Percentiles rank a stretch among this genome's conserved stretches.
These are phyloP conservation scores for Stachybotrys elegans DNA, from an alignment of 2,329 filamentous ascomycete genomes.

Conservation along the genomic window DNA sequence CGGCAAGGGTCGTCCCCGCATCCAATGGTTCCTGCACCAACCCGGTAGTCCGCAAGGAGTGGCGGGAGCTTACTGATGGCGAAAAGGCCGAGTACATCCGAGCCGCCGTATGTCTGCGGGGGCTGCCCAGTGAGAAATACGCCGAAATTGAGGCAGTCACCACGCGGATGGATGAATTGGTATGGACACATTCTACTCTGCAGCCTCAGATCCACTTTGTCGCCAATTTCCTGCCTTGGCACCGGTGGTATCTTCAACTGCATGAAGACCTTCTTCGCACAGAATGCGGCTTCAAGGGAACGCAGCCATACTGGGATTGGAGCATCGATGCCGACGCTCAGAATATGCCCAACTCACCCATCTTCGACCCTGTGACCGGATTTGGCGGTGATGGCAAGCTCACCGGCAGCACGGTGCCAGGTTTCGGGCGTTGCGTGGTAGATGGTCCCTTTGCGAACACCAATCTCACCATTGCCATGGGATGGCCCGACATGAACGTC, in stretches of 20 bases:
- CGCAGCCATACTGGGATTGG: conserved; percentile 28
- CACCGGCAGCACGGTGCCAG: conserved; percentile 1
- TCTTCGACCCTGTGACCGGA: conserved; percentile 22
- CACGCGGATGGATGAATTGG: conserved; percentile 13
- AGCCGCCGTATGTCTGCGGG: conserved; percentile 11
- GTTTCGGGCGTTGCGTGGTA: conserved; percentile 1
- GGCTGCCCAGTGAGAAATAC: conserved; percentile 10
- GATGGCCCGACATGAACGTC: conserved; percentile 1
- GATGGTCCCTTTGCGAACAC: conserved; percentile 3
- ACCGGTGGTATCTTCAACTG: conserved; percentile 23
- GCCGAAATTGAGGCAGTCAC: conserved; percentile 8
- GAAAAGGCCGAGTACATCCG: conserved; percentile 13
- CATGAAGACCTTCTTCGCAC: conserved; percentile 23
- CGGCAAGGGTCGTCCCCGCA: not conserved
- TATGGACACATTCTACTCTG: conserved; percentile 11
- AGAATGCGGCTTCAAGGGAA: conserved; percentile 24
- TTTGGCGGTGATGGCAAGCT: conserved; percentile 17
- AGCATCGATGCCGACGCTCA: conserved; percentile 13
- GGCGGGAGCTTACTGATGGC: conserved; percentile 11
- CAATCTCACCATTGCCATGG: conserved; percentile 1
- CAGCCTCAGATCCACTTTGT: conserved; percentile 4
- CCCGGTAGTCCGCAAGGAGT: conserved; percentile 12
- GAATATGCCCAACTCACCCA: conserved; percentile 12
- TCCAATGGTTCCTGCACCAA: conserved; percentile 6
- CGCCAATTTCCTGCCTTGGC: conserved; percentile 27